Percentiles rank a stretch among this genome's conserved stretches.
Conservation (phyloP, 1,284 basidiomycete species). For the Microbotryum silenes-acaulis region DNA sequence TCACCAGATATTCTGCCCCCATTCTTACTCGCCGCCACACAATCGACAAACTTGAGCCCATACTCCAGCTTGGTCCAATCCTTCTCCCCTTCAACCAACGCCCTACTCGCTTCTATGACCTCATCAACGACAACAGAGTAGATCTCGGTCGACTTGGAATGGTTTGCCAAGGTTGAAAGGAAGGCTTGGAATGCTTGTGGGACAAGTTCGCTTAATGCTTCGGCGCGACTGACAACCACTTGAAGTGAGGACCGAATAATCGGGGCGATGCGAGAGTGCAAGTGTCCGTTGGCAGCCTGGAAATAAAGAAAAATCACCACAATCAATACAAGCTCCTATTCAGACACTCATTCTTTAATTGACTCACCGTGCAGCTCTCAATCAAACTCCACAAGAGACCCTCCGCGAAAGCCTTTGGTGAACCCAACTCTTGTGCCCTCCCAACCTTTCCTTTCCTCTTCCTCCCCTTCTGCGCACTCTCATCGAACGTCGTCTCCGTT, state of each 20-base stretch:
- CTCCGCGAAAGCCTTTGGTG: conserved; percentile 29
- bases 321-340: neutral
- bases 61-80: conserved; percentile 12
- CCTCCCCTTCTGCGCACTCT: conserved; percentile 17
- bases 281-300: conserved; percentile 30
- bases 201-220: conserved; percentile 1
- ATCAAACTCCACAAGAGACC: conserved; percentile 27
- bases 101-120: conserved; percentile 6
- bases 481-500: conserved; percentile 5
- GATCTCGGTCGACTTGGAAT: neutral
- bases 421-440: conserved; percentile 28
- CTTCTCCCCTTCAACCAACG: neutral
- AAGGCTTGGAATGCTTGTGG: conserved; percentile 15
- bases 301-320: neutral
- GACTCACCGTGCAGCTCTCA: conserved; percentile 30
- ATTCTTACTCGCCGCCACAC: conserved; percentile 1
- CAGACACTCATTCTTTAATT: neutral
- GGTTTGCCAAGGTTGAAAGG: conserved; percentile 3
- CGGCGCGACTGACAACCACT: conserved; percentile 13
- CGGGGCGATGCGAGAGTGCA: conserved; percentile 30
- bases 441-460: conserved; percentile 28
- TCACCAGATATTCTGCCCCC: conserved; percentile 12
- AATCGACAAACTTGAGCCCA: too few relatives aligned
- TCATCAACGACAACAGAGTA: conserved; percentile 14
- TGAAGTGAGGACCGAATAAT: conserved; percentile 25